A percentile compares a stretch with the other conserved stretches of the same genome.
Conservation (phyloP, 805 yeast species). For the Priceomyces castillae region DNA sequence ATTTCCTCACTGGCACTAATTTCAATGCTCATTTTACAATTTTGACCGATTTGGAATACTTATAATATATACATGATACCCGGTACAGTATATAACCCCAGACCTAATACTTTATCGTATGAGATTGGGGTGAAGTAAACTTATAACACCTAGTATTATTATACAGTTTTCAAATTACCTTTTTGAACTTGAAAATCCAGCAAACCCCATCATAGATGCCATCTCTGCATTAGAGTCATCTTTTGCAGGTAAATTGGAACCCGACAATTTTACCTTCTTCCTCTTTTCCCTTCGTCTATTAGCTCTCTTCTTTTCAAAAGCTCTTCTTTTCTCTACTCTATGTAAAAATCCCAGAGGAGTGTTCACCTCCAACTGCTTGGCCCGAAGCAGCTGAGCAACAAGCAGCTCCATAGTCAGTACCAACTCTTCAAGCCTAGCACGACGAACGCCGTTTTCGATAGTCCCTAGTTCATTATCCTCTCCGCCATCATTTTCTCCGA, state of each 20-base stretch:
- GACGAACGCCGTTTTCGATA: constrained; percentile 34
- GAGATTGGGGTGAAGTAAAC: too few relatives aligned
- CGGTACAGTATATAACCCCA: too few relatives aligned
- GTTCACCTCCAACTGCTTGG: constrained; percentile 37
- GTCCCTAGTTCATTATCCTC: constrained; percentile 14
- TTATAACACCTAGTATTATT: too few relatives aligned
- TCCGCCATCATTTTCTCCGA: constrained; percentile 3
- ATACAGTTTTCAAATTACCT: constrained; percentile 12
- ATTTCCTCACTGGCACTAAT: too few relatives aligned
- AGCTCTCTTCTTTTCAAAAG: constrained; percentile 35
- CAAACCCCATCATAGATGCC: constrained; percentile 55
- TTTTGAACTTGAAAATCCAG: constrained; percentile 52
- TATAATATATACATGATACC: too few relatives aligned
- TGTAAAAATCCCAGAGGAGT: constrained; percentile 27
- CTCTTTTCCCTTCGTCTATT: constrained; percentile 25
- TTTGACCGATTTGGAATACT: too few relatives aligned
- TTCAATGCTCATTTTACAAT: too few relatives aligned
- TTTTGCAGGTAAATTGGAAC: background rate
- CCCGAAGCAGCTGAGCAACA: constrained; percentile 23
- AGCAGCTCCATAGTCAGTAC: constrained; percentile 26
- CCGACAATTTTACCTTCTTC: constrained; percentile 16
- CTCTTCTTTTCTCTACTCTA: constrained; percentile 38
- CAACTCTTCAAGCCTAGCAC: constrained; percentile 37
- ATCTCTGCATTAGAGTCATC: constrained; percentile 20
- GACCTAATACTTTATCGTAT: too few relatives aligned